Conservation (phyloP, 257 asterid species). For the Fraxinus pennsylvanica region DNA sequence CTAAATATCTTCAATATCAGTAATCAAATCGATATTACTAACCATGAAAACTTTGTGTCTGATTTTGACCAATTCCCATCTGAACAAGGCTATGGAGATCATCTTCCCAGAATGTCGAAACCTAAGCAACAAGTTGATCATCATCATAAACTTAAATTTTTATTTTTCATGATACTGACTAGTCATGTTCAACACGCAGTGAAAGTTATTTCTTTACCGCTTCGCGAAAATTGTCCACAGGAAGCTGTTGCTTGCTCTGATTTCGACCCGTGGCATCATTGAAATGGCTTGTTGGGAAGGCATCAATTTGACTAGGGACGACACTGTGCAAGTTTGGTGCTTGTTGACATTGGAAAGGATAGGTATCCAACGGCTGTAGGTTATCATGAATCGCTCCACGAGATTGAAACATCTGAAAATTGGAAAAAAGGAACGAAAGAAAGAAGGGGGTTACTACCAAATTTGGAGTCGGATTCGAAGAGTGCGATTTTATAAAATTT, state of each 20-base stretch:
- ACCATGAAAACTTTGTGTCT: conserved; percentile 63
- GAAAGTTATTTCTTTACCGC: not conserved
- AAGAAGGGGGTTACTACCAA: not conserved
- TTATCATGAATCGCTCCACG: conserved; percentile 49
- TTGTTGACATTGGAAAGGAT: conserved; percentile 49
- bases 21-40: conserved; percentile 21
- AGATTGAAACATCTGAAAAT: conserved; percentile 54
- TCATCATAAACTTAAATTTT: not conserved
- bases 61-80: conserved; percentile 77
- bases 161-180: not conserved
- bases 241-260: conserved; percentile 46
- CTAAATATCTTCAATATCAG: not conserved
- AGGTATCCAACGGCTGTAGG: conserved; percentile 43
- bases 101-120: conserved; percentile 69
- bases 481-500: not conserved
- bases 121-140: conserved; percentile 40
- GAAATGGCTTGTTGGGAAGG: conserved; percentile 41
- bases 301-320: conserved; percentile 37
- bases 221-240: conserved; percentile 47
- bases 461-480: conserved; percentile 14
- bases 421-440: too few species aligned
- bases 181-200: not conserved
- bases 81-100: conserved; percentile 82
- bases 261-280: conserved; percentile 37
- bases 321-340: conserved; percentile 29